Evolutionary conservation across 73 alveolate species (phyloP).

Genomic region (Paraurostyla sp.): DNA sequence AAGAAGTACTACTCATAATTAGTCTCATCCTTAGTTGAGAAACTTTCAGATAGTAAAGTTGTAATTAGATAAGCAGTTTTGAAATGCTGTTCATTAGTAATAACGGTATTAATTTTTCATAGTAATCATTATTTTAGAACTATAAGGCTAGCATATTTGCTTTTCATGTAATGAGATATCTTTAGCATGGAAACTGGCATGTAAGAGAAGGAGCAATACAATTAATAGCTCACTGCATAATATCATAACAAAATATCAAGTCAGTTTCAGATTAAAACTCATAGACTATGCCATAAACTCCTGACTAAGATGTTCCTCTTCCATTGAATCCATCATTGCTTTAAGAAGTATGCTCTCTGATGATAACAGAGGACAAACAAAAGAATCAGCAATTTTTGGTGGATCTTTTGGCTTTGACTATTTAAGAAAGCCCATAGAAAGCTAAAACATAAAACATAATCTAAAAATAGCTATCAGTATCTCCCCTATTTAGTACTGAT

Average conservation of each 20-base stretch:
- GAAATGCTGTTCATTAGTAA: constrained; percentile 50
- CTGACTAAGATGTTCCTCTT: neutral
- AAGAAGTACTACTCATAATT: constrained; percentile 53
- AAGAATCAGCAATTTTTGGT: neutral
- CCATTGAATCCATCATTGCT: constrained; percentile 20
- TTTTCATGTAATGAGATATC: constrained; percentile 28
- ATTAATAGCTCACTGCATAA: constrained; percentile 44
- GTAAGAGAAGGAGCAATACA: constrained; percentile 68
- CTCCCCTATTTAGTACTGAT: neutral
- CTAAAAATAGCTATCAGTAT: neutral
- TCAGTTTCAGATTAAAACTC: neutral
- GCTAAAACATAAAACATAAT: neutral
- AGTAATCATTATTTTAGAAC: neutral
- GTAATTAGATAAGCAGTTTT: constrained; percentile 72
- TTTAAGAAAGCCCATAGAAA: neutral
- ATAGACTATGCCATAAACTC: neutral
- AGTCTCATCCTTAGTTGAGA: constrained; percentile 47
- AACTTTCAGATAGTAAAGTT: constrained; percentile 75
- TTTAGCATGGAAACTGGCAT: constrained; percentile 73
- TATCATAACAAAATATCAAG: neutral
- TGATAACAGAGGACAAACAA: constrained; percentile 19
- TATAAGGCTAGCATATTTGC: constrained; percentile 44
- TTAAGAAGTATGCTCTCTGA: constrained; percentile 7
- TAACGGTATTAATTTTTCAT: neutral
- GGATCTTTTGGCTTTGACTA: constrained; percentile 39